Evolutionary conservation across 805 yeast species (phyloP).

Genomic region (Candida ponderosae): DNA sequence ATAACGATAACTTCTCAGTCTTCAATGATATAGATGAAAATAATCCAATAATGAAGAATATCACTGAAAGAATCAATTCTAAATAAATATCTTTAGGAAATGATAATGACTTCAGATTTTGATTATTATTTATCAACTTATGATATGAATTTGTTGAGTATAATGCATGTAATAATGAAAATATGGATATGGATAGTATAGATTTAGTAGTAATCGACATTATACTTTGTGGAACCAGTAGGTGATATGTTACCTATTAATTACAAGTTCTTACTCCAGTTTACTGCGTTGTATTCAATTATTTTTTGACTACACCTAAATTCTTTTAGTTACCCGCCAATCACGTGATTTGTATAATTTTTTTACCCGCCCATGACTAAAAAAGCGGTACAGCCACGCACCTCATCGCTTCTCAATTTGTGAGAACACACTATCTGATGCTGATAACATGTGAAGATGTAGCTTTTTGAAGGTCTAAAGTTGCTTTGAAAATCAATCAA

Average conservation of each 20-base stretch:
- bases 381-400: too few relatives aligned
- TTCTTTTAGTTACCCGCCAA: conserved; percentile 35
- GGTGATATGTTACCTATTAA: conserved; percentile 1
- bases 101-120: conserved; percentile 6
- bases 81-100: conserved; percentile 40
- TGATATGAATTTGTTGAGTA: conserved; percentile 48
- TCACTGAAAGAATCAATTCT: conserved; percentile 43
- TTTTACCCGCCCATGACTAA: too few relatives aligned
- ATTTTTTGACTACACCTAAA: conserved; percentile 43
- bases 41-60: conserved; percentile 33
- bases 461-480: too few relatives aligned
- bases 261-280: not conserved
- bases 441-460: too few relatives aligned
- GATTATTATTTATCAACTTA: conserved; percentile 24
- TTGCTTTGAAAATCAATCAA: too few relatives aligned
- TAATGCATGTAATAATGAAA: conserved; percentile 36
- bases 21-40: conserved; percentile 23
- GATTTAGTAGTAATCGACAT: too few relatives aligned
- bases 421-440: too few relatives aligned
- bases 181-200: not conserved
- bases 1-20: conserved; percentile 14
- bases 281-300: conserved; percentile 13
- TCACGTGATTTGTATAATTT: too few relatives aligned
- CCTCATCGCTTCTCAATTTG: too few relatives aligned
- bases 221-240: not conserved